Conservation (phyloP, 495 filamentous ascomycete genomes). For the Hypoxylon intermedium region DNA sequence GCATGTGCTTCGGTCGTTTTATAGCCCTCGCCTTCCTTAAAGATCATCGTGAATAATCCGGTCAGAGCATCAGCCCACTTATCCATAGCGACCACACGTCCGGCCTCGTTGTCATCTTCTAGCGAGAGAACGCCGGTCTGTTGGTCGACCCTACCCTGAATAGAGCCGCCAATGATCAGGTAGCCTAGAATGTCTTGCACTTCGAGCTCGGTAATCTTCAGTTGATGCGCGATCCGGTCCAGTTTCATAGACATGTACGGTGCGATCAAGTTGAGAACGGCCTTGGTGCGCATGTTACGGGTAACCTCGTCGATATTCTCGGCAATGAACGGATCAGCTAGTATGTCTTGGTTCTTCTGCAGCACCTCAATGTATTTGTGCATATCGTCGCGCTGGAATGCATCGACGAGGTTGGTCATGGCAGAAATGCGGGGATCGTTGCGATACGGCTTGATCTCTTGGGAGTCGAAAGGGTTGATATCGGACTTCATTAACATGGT, state of each 20-base stretch:
- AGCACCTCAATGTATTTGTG: conserved; percentile 87
- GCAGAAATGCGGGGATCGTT: conserved; percentile 92
- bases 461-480: conserved; percentile 98
- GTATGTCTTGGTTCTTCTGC: conserved; percentile 84
- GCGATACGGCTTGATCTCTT: conserved; percentile 99
- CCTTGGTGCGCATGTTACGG: conserved; percentile 96
- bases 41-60: conserved; percentile 67
- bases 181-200: conserved; percentile 93
- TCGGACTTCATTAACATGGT: conserved; percentile 99
- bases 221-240: conserved; percentile 80
- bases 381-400: conserved; percentile 95
- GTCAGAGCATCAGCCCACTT: conserved; percentile 74
- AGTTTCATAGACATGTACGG: conserved; percentile 93
- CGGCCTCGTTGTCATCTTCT: conserved; percentile 72
- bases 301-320: conserved; percentile 99
- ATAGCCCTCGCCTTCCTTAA: conserved; percentile 79
- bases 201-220: conserved; percentile 82
- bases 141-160: conserved; percentile 89
- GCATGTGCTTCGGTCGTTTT: conserved; percentile 26
- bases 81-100: conserved; percentile 74
- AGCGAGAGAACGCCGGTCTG: conserved; percentile 80
- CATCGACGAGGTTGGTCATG: conserved; percentile 96
- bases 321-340: conserved; percentile 93
- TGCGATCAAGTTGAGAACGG: conserved; percentile 88
- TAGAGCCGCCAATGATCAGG: conserved; percentile 86